These are phyloP conservation scores for Pisolithus sp. DNA, from an alignment of 768 basidiomycete species.

Conservation along the genomic window DNA sequence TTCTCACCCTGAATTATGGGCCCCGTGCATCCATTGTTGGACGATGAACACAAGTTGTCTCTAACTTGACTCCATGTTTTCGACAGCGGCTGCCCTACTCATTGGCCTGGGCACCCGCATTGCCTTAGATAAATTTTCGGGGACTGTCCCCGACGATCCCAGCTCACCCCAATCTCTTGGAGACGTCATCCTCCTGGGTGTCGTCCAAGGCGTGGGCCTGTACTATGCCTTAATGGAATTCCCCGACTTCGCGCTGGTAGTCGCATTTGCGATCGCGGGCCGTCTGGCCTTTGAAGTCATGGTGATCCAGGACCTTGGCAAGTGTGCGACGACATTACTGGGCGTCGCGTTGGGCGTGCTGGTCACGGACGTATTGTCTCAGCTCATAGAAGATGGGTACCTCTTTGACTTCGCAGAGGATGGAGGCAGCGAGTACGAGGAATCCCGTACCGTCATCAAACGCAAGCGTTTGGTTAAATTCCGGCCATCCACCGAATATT, in stretches of 20 bases:
- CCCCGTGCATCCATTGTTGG: neutral
- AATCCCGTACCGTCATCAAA: slow-evolving; percentile 10
- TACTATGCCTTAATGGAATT: slow-evolving; percentile 57
- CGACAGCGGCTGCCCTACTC: slow-evolving; percentile 61
- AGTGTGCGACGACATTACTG: slow-evolving; percentile 53
- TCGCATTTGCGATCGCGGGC: slow-evolving; percentile 50
- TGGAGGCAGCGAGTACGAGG: slow-evolving; percentile 15
- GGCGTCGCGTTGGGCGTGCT: slow-evolving; percentile 66
- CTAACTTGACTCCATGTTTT: slow-evolving; percentile 33
- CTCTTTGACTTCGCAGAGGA: slow-evolving; percentile 24
- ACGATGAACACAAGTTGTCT: slow-evolving; percentile 9
- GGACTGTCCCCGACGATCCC: slow-evolving; percentile 31
- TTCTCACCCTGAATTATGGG: neutral
- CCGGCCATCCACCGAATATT: slow-evolving; percentile 33
- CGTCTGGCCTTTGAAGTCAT: slow-evolving; percentile 64
- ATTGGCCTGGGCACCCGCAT: slow-evolving; percentile 72
- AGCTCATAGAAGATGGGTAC: slow-evolving; percentile 49
- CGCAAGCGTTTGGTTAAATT: slow-evolving; percentile 44
- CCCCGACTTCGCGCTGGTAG: slow-evolving; percentile 46
- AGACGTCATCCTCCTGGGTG: slow-evolving; percentile 60
- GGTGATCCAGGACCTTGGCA: slow-evolving; percentile 44
- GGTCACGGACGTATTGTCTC: slow-evolving; percentile 64
- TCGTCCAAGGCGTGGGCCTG: slow-evolving; percentile 71
- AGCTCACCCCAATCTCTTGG: slow-evolving; percentile 34
- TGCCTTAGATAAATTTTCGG: slow-evolving; percentile 51